Base-by-base conservation (phyloP, 1,284 basidiomycete species). In the Rhodotorula sp. region DNA sequence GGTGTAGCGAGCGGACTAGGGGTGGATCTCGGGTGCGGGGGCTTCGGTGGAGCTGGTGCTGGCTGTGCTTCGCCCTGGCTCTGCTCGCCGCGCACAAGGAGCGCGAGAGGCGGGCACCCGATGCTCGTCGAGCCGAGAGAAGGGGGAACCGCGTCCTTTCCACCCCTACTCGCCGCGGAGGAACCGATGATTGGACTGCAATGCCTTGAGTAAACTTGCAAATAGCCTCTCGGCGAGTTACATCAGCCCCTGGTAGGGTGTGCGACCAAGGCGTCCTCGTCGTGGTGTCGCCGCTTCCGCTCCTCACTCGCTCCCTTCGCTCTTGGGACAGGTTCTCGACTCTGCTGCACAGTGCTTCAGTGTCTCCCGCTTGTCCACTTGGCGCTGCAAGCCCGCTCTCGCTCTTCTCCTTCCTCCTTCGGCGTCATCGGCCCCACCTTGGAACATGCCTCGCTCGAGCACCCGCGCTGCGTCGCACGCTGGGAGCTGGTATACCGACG, bases 401-500 rank as follows among this genome's bases (percentile, higher is more conserved):
- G 9, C 14, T 42, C 27, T 13, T 34, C 41, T 16, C 10, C 44
- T 23, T 3, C 44, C 57, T 21, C 44, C n/a, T 44, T 58, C 44
- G 54, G 34, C 61, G 49, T 23, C 59, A 13, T 41, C 50, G 16
- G n/a, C 61, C 61, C 61, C 61, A 62, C 61, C 27, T 53, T n/a
- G 21, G 13, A 23, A 7, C 53, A 9, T 66, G 42, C 44, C 64
- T n/a, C 57, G 57, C 57, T 17, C 50, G 13, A 53, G 34, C 25
- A 54, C 46, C 13, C 56, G 46, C 71, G 80, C 21, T n/a, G 84
- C 76, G 90, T 93, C 4, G 88, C 95, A 97, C 82, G 93, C 94
- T 5, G 91, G 91, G 34, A 90, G 89, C 70, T 98, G 95, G 95
- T 98, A 98, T 81, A 88, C 88, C 16, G 84, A 82, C 65, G 85